Base-by-base conservation (phyloP, 2,329 filamentous ascomycete genomes). In the Trichoderma hamatum region DNA sequence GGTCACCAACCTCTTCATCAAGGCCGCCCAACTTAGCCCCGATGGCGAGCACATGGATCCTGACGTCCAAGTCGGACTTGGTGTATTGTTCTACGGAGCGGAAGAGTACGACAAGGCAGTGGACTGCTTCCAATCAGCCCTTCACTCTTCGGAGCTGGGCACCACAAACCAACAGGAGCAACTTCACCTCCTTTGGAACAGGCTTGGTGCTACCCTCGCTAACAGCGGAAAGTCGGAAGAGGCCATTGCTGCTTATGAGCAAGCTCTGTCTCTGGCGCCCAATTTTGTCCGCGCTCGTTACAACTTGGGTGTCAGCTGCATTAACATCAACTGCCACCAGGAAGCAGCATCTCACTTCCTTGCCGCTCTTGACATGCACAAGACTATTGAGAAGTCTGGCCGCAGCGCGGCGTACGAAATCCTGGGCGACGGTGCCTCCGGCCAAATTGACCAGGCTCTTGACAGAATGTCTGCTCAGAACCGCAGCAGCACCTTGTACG, bases 21-120 rank as follows among this genome's bases (percentile, higher is more conserved):
- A 90, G 78, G 96, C 96, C 0, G 96, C 96, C 0, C 94, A 97
- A 75, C 88, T 97, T 60, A 96, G 93, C 34, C 96, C 96, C 0
- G 90, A 93, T 60, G 96, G 95, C 70, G 93, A 94, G 76, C 93
- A 96, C 76, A 98, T 99, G 92, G 96, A 99, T 76, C 96, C 96
- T 0, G 96, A 99, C 78, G 96, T 99, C 9, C 96, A 99, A 81
- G 96, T 99, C 69, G 96, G 96, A 1, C 86, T 99, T 1, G 96
- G 96, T 43, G 96, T 99, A 5, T 87, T 99, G 19, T 98, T 99
- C 83, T 99, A 99, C 81, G 96, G 95, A 63, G 94, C 93, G 34
- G 96, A 99, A 81, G 95, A 98, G 78, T 98, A 97, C 83, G 93
- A 96, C 78, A 99, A 99, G 83, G 96, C 96, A 0, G 95, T 99